A percentile compares a stretch with the other conserved stretches of the same genome.
These are phyloP conservation scores for Stephania cephalantha DNA, from an alignment of 164 flowering plant species.

Conservation along the genomic window DNA sequence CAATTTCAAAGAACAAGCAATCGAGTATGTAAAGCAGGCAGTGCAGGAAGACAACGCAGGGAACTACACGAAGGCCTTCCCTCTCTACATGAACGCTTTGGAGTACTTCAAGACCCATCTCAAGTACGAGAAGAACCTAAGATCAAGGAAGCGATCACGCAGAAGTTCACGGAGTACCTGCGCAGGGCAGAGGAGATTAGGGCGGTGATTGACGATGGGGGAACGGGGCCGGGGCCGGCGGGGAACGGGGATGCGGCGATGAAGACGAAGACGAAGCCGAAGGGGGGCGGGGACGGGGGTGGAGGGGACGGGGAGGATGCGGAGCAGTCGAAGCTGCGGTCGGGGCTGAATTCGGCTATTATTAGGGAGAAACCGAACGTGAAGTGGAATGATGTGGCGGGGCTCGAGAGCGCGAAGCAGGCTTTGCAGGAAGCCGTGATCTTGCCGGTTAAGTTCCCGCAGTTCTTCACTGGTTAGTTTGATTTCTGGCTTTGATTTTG, in stretches of 20 bases:
- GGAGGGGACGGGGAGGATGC: slow-evolving; percentile 50
- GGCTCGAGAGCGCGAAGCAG: slow-evolving; percentile 92
- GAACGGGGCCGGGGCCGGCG: slow-evolving; percentile 59
- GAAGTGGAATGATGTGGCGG: slow-evolving; percentile 97
- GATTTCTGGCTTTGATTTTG: neutral
- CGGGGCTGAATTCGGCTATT: slow-evolving; percentile 85
- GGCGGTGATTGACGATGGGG: slow-evolving; percentile 83
- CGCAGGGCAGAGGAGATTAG: slow-evolving; percentile 98
- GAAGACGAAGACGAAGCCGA: slow-evolving; percentile 67
- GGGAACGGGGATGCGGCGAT: slow-evolving; percentile 86
- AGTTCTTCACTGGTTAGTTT: slow-evolving; percentile 68
- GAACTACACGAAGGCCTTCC: slow-evolving; percentile 85
- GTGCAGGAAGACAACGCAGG: slow-evolving; percentile 96
- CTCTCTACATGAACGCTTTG: slow-evolving; percentile 93
- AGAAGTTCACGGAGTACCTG: slow-evolving; percentile 90
- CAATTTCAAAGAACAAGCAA: slow-evolving; percentile 96
- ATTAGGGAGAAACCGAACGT: slow-evolving; percentile 93
- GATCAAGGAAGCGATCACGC: slow-evolving; percentile 85
- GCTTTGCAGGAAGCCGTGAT: slow-evolving; percentile 85
- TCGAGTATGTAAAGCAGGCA: slow-evolving; percentile 93
- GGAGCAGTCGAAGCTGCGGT: slow-evolving; percentile 72
- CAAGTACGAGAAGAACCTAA: slow-evolving; percentile 95
- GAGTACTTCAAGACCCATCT: slow-evolving; percentile 93
- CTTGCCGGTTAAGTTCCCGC: slow-evolving; percentile 84
- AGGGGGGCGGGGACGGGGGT: slow-evolving; percentile 44